Base-by-base conservation (phyloP, 306 rosid genomes). In the Cicer yamashitae region DNA sequence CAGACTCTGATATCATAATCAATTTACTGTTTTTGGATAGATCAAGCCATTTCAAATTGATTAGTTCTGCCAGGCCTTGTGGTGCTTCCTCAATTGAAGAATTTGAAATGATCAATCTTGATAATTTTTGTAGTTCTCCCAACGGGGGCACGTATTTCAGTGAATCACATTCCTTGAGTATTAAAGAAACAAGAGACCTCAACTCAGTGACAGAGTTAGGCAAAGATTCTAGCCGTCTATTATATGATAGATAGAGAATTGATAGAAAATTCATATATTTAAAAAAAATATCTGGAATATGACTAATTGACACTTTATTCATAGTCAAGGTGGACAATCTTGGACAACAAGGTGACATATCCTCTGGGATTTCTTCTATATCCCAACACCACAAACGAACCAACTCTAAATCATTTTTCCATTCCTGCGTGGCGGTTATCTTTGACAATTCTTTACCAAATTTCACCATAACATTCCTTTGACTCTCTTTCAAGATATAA, bases 41-140 rank as follows among this genome's bases (percentile, higher is more conserved):
- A 66, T 73, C 17, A 38, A 79, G 83, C 79, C 41, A 80, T 57
- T 63, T 63, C 69, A 63, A 63, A 2, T 63, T 60, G 10, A 12
- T 15, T 39, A 63, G 1, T 18, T 39, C 4, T n/a, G 38, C 68
- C 22, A 62, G 39, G 3, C 48, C 48, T 39, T 39, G 48, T 1
- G 68, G 48, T 39, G 4, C 48, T 14, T 63, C 4, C 11, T 63
- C 13, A 61, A 61, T 61, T 22, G 51, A 53, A 71, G 10, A 45
- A 1, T 8, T 0, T 34, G 50, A 60, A 74, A 74, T 10, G 18
- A 6, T 50, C 22, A 60, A 74, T 45, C 78, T 73, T 59, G 70
- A 45, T 10, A 59, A 46, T 45, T 1, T 53, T 2, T 12, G 18
- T 17, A 75, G 47, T 8, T 51, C 25, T 60, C 43, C 84, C 3